phyloP scores from a whole-genome alignment of 2,329 filamentous ascomycete genomes.

The Aureobasidium melanogenum region DNA sequence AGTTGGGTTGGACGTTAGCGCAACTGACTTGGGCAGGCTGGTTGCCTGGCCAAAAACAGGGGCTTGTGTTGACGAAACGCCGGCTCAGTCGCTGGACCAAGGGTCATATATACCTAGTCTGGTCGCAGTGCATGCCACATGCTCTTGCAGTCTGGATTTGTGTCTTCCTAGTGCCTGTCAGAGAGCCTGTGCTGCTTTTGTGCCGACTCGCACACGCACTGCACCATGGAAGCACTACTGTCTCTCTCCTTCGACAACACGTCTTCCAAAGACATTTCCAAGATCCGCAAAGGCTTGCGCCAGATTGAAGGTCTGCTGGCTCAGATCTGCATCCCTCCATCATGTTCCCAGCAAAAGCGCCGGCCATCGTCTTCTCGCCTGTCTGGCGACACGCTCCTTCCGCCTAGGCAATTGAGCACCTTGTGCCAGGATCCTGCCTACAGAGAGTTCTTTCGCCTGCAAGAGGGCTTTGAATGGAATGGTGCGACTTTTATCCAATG shows the following conservation, averaged over 20 bases:
- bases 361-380: slow-evolving; percentile 18
- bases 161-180: background rate
- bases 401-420: slow-evolving; percentile 55
- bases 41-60: background rate
- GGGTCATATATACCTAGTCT: background rate
- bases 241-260: slow-evolving; percentile 95
- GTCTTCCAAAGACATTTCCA: slow-evolving; percentile 79
- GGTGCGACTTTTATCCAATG: slow-evolving; percentile 33
- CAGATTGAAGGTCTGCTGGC: slow-evolving; percentile 91
- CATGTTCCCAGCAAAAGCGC: slow-evolving; percentile 31
- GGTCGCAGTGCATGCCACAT: background rate
- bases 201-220: background rate
- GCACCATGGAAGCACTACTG: slow-evolving; percentile 75
- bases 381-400: slow-evolving; percentile 15
- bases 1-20: background rate
- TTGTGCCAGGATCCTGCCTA: slow-evolving; percentile 80
- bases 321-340: slow-evolving; percentile 73
- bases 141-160: background rate
- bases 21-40: background rate
- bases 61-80: background rate
- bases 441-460: slow-evolving; percentile 89
- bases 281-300: slow-evolving; percentile 86
- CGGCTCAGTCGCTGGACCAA: background rate
- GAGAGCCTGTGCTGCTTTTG: background rate
- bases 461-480: slow-evolving; percentile 98